Conservation (phyloP, 495 filamentous ascomycete genomes). For the Pseudomonodictys pantanalensis region DNA sequence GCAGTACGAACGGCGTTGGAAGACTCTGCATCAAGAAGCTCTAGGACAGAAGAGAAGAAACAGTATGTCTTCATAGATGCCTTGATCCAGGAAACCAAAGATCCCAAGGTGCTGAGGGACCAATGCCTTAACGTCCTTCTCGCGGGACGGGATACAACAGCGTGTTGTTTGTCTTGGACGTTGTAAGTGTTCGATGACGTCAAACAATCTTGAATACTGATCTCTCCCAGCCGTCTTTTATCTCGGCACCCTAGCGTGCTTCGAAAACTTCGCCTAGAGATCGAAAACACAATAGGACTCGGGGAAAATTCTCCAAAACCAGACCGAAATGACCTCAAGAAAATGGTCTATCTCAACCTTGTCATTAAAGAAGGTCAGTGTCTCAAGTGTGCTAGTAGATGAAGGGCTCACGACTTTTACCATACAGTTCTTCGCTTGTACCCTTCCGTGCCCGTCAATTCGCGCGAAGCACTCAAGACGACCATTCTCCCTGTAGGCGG, state of each 20-base stretch:
- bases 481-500: conserved; percentile 54
- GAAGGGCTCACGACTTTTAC: too few relatives aligned
- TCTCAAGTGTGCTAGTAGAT: too few relatives aligned
- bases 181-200: neutral
- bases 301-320: neutral
- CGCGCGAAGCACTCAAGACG: conserved; percentile 38
- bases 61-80: conserved; percentile 75
- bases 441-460: conserved; percentile 44
- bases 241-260: neutral
- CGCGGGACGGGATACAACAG: conserved; percentile 43
- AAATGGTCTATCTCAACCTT: conserved; percentile 26
- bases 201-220: too few relatives aligned
- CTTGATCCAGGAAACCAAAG: conserved; percentile 68
- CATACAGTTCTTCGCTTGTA: conserved; percentile 54
- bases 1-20: neutral
- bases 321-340: conserved; percentile 17
- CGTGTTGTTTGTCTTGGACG: conserved; percentile 33
- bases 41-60: neutral
- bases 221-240: too few relatives aligned
- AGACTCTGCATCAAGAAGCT: neutral
- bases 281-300: neutral
- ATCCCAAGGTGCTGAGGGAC: conserved; percentile 67
- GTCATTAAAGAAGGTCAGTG: conserved; percentile 14
- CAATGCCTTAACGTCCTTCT: conserved; percentile 77
- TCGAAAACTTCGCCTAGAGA: conserved; percentile 5